phyloP scores from a whole-genome alignment of 2,329 filamentous ascomycete genomes.

The Alternaria panax region DNA sequence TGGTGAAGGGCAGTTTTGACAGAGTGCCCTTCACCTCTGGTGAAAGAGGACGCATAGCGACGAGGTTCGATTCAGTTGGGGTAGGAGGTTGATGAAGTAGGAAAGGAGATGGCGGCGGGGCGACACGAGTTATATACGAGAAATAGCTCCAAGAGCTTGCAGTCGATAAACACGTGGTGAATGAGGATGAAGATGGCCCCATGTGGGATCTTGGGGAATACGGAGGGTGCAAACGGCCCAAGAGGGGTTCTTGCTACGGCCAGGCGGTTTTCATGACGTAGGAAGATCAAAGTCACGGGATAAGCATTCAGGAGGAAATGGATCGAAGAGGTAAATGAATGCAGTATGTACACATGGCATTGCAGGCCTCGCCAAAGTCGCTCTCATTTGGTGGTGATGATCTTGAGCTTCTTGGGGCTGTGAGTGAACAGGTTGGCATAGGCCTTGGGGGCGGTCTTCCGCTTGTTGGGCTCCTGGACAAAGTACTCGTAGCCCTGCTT shows the following conservation, averaged over 20 bases:
- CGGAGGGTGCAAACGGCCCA: not conserved
- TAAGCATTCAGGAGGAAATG: not conserved
- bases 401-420: constrained; percentile 83
- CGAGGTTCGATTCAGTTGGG: not conserved
- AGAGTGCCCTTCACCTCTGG: not conserved
- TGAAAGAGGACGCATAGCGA: not conserved
- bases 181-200: not conserved
- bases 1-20: constrained; percentile 3
- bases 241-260: not conserved
- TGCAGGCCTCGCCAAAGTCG: not conserved
- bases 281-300: not conserved
- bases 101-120: not conserved
- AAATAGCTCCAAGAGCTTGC: not conserved
- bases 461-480: constrained; percentile 93
- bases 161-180: not conserved
- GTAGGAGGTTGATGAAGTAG: not conserved
- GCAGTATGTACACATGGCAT: constrained; percentile 40
- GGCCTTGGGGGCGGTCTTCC: constrained; percentile 86
- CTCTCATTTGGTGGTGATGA: constrained; percentile 78
- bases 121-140: not conserved
- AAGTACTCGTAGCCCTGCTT: constrained; percentile 99
- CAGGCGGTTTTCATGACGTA: not conserved
- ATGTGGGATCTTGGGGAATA: not conserved
- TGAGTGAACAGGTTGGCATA: constrained; percentile 98
- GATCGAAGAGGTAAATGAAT: constrained; percentile 17